A percentile compares a stretch with the other conserved stretches of the same genome.
Evolutionary conservation across 768 basidiomycete genomes (phyloP).

Genomic region (Kwoniella sp.): DNA sequence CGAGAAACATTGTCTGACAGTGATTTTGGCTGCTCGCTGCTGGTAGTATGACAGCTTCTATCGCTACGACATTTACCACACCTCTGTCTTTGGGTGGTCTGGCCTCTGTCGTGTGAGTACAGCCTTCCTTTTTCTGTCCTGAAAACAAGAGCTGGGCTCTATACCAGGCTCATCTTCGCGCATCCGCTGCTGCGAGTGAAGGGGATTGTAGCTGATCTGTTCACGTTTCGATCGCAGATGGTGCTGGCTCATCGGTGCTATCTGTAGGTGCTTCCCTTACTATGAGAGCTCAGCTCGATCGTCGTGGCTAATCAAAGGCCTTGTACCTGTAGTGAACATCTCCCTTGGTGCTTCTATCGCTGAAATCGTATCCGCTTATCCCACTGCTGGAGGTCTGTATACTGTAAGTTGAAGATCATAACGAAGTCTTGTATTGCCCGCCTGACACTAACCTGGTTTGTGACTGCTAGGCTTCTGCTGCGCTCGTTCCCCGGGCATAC

Average conservation of each 20-base stretch:
- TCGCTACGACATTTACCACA: constrained; percentile 59
- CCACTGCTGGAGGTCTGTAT: constrained; percentile 60
- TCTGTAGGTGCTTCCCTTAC: constrained; percentile 19
- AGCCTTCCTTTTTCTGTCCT: too few species aligned
- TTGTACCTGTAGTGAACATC: constrained; percentile 26
- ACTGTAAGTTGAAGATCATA: constrained; percentile 33
- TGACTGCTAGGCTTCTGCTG: constrained; percentile 49
- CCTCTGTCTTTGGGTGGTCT: constrained; percentile 57
- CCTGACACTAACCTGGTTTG: too few species aligned
- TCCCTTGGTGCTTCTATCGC: constrained; percentile 38
- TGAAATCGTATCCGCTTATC: constrained; percentile 58
- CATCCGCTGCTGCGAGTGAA: too few species aligned
- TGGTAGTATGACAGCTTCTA: constrained; percentile 37
- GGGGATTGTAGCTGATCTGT: not conserved
- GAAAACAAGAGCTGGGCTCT: constrained; percentile 1
- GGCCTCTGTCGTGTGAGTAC: constrained; percentile 52
- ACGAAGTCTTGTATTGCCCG: too few species aligned
- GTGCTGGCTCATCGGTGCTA: constrained; percentile 57
- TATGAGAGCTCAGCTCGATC: not conserved
- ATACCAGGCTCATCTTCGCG: not conserved
- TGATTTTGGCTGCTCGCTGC: not conserved
- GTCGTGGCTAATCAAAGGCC: not conserved
- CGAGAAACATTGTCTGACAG: not conserved
- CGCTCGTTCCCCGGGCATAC: constrained; percentile 55
- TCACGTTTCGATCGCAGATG: constrained; percentile 28